These are phyloP conservation scores for Boletus speciosus DNA, from an alignment of 768 basidiomycete genomes.

Conservation along the genomic window DNA sequence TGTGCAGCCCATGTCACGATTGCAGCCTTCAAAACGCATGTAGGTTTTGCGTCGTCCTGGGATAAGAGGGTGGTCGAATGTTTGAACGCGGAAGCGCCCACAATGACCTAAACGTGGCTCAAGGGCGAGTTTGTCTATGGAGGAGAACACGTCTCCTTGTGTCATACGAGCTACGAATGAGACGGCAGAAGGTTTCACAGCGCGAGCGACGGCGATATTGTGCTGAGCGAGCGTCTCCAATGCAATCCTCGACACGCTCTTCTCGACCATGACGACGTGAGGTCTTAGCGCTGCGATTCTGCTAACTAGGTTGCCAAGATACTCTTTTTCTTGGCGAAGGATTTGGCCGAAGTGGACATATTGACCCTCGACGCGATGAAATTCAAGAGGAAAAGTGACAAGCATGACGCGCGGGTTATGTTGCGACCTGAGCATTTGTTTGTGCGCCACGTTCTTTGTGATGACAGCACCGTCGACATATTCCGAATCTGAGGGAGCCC, in stretches of 20 bases:
- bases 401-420: conserved; percentile 93
- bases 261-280: conserved; percentile 88
- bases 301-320: conserved; percentile 80
- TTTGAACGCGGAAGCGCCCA: conserved; percentile 79
- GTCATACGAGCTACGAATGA: conserved; percentile 90
- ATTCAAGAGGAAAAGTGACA: conserved; percentile 92
- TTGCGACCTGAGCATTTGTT: conserved; percentile 82
- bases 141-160: conserved; percentile 91
- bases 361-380: conserved; percentile 87
- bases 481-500: conserved; percentile 87
- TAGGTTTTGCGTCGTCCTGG: conserved; percentile 94
- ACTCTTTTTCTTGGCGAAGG: conserved; percentile 89
- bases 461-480: conserved; percentile 97
- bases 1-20: conserved; percentile 89
- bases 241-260: conserved; percentile 86
- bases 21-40: conserved; percentile 98
- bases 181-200: conserved; percentile 85
- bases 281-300: conserved; percentile 91
- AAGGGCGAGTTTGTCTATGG: conserved; percentile 88
- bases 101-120: conserved; percentile 92
- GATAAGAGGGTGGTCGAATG: conserved; percentile 91
- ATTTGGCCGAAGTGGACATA: conserved; percentile 92
- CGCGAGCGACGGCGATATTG: conserved; percentile 86
- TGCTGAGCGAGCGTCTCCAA: conserved; percentile 81
- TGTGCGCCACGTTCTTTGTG: conserved; percentile 97